Conservation (phyloP, 495 filamentous ascomycete species). For the Rhypophila decipiens region DNA sequence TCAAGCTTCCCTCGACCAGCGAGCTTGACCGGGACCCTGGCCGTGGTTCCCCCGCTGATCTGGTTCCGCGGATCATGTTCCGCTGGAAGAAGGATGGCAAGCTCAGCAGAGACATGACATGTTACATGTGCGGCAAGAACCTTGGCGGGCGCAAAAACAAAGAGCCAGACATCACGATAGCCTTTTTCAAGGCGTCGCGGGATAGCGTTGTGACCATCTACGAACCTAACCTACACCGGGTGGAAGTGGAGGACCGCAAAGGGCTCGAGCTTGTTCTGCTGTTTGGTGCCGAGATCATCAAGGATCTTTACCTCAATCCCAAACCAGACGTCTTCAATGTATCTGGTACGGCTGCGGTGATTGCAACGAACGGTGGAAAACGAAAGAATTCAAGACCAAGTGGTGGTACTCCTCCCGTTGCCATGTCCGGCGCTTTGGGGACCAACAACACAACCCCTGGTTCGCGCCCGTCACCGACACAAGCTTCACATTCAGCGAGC, state of each 20-base stretch:
- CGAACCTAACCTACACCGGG: slow-evolving; percentile 81
- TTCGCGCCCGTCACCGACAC: neutral
- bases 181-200: slow-evolving; percentile 58
- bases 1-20: slow-evolving; percentile 69
- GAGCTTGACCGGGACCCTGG: slow-evolving; percentile 68
- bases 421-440: slow-evolving; percentile 27
- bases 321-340: slow-evolving; percentile 75
- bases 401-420: slow-evolving; percentile 7
- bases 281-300: slow-evolving; percentile 76
- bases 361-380: slow-evolving; percentile 11
- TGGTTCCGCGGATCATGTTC: slow-evolving; percentile 76
- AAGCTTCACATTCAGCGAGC: slow-evolving; percentile 11
- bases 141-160: slow-evolving; percentile 66
- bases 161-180: slow-evolving; percentile 91
- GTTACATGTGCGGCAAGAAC: slow-evolving; percentile 70
- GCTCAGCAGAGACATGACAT: slow-evolving; percentile 72
- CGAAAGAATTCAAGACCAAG: slow-evolving; percentile 41
- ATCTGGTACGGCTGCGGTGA: slow-evolving; percentile 25
- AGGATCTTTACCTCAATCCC: slow-evolving; percentile 72
- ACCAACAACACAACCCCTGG: neutral
- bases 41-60: slow-evolving; percentile 59
- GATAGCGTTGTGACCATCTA: slow-evolving; percentile 67
- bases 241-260: slow-evolving; percentile 92
- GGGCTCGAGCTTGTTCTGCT: slow-evolving; percentile 84
- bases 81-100: slow-evolving; percentile 89